Base-by-base conservation (phyloP, 768 basidiomycete genomes). In the Suillus tomentosus region DNA sequence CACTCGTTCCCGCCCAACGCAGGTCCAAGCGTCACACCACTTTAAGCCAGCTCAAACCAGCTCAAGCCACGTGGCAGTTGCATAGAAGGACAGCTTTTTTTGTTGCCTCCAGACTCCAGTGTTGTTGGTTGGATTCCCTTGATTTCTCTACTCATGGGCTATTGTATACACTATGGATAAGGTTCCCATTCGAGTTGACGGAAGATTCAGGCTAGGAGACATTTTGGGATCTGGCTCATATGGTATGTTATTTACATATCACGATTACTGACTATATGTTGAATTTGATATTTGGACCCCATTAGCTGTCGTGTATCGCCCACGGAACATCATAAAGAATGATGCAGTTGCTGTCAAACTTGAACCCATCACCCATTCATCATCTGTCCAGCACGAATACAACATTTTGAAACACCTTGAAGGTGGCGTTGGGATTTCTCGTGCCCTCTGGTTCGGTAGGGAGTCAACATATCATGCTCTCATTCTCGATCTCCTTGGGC, bases 101-200 rank as follows among this genome's bases (percentile, higher is more conserved):
- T 4, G 45, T 22, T 47, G n/a, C 11, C n/a, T 47, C 11, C 31
- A 31, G 31, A 31, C 31, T 31, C 31, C 31, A 31, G 31, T 31
- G 31, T 31, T 31, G 31, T 31, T 31, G 31, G 45, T 47, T 8
- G 1, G 45, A 47, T 47, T 5, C n/a, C 45, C n/a, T 47, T 4
- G n/a, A 47, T 22, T 47, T 47, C n/a, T 47, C 45, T 47, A 47
- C 45, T 47, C 31, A 2, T 13, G 45, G 45, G 45, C 45, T 47
- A 22, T 47, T 47, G n/a, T 47, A 47, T 47, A 47, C 45, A 47
- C 45, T 47, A 47, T 47, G 45, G 45, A 47, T 47, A n/a, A 47
- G 45, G 45, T 47, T 5, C 45, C 45, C n/a, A 2, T 47, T 47
- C 11, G 2, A 47, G 45, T 22, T 47, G 45, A 47, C 3, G 11